Conservation (phyloP, 2,329 filamentous ascomycete genomes). For the Beauveria asiatica region DNA sequence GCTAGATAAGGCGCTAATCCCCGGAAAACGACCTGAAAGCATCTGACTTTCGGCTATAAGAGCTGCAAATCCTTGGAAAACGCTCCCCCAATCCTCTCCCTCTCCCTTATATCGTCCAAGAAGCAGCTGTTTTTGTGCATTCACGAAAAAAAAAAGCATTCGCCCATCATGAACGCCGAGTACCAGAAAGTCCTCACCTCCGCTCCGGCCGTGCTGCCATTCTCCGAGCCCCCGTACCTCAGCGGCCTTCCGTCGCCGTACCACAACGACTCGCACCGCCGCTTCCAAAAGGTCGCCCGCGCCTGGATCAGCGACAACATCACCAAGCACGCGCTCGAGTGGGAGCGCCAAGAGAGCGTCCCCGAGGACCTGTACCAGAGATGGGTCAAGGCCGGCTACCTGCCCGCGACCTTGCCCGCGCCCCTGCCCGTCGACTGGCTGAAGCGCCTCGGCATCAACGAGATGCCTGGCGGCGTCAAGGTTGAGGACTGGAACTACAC, state of each 20-base stretch:
- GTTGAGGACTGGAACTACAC: slow-evolving; percentile 69
- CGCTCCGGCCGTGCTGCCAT: slow-evolving; percentile 35
- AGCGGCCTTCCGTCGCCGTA: slow-evolving; percentile 63
- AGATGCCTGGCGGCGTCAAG: slow-evolving; percentile 56
- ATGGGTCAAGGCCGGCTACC: slow-evolving; percentile 54
- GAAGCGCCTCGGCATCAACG: slow-evolving; percentile 54
- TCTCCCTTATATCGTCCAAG: background rate
- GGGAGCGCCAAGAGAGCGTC: slow-evolving; percentile 57
- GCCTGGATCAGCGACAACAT: slow-evolving; percentile 58
- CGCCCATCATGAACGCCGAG: slow-evolving; percentile 7
- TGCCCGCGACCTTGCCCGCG: slow-evolving; percentile 61
- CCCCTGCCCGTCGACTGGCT: slow-evolving; percentile 62
- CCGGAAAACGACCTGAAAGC: background rate
- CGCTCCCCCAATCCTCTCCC: too few species aligned
- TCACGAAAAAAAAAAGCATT: too few species aligned
- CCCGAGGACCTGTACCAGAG: slow-evolving; percentile 48
- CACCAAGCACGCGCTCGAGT: slow-evolving; percentile 54
- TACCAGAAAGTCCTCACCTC: slow-evolving; percentile 8
- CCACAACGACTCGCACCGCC: slow-evolving; percentile 55
- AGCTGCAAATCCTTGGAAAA: background rate
- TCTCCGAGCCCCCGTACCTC: slow-evolving; percentile 64
- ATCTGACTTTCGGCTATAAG: slow-evolving; percentile 8
- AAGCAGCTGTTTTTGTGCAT: background rate
- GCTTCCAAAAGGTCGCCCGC: slow-evolving; percentile 59
- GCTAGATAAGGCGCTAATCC: background rate